phyloP scores from a whole-genome alignment of 169 alveolate genomes.

The Eimeria praecox region DNA sequence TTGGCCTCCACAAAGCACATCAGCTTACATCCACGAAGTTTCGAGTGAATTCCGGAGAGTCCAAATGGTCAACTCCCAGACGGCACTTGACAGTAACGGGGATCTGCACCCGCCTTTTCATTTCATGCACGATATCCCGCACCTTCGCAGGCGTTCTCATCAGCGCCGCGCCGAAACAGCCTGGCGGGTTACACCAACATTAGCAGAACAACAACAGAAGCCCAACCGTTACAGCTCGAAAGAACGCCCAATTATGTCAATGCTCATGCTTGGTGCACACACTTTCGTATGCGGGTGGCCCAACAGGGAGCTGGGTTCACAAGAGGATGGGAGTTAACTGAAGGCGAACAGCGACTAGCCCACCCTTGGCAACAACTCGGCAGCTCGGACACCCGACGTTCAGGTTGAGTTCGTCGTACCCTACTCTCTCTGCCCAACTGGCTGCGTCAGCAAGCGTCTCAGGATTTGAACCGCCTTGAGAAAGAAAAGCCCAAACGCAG shows the following conservation, averaged over 20 bases:
- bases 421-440: constrained; percentile 90
- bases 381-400: constrained; percentile 97
- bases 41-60: constrained; percentile 83
- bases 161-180: constrained; percentile 98
- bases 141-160: constrained; percentile 96
- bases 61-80: constrained; percentile 96
- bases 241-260: not conserved
- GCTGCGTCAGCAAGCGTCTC: constrained; percentile 94
- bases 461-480: constrained; percentile 92
- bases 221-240: not conserved
- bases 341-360: not conserved
- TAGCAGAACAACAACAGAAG: not conserved
- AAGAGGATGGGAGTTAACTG: not conserved
- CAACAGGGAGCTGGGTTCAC: not conserved
- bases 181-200: not conserved
- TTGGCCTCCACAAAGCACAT: not conserved
- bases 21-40: constrained; percentile 75
- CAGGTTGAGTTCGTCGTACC: constrained; percentile 96
- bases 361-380: constrained; percentile 93
- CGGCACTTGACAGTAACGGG: constrained; percentile 97
- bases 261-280: not conserved
- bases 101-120: constrained; percentile 79
- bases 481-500: not conserved
- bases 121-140: constrained; percentile 88
- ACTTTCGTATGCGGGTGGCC: not conserved